Conservation (phyloP, 164 flowering plant species). For the Annona squamosa region DNA sequence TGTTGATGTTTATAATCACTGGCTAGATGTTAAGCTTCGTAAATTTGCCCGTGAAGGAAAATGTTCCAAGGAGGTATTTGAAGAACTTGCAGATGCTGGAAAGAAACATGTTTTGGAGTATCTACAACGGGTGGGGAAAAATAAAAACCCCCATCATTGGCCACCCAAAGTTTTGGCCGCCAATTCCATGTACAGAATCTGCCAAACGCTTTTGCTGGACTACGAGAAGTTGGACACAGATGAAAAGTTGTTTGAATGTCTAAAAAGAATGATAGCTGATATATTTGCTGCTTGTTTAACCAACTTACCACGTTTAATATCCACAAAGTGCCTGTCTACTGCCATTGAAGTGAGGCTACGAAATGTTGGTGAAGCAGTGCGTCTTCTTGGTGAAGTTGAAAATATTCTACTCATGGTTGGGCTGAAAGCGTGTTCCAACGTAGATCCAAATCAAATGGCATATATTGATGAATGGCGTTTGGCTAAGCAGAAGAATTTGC, state of each 20-base stretch:
- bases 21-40: slow-evolving; percentile 45
- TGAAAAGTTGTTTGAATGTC: slow-evolving; percentile 19
- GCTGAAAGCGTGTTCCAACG: slow-evolving; percentile 9
- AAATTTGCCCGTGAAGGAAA: slow-evolving; percentile 26
- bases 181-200: slow-evolving; percentile 48
- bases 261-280: slow-evolving; percentile 31
- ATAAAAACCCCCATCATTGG: slow-evolving; percentile 38
- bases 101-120: slow-evolving; percentile 24
- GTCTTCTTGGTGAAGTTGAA: slow-evolving; percentile 38
- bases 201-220: slow-evolving; percentile 28
- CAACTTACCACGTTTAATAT: slow-evolving; percentile 20
- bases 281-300: slow-evolving; percentile 45
- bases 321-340: slow-evolving; percentile 26
- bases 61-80: slow-evolving; percentile 28
- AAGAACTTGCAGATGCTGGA: slow-evolving; percentile 29
- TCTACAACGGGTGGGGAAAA: slow-evolving; percentile 1
- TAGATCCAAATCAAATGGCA: slow-evolving; percentile 21
- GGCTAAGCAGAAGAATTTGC: neutral
- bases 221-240: slow-evolving; percentile 12
- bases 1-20: slow-evolving; percentile 40
- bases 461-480: slow-evolving; percentile 39
- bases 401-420: slow-evolving; percentile 29
- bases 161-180: slow-evolving; percentile 33
- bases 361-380: slow-evolving; percentile 22
- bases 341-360: slow-evolving; percentile 30